A percentile compares a stretch with the other conserved stretches of the same genome.
Conservation (phyloP, 148 eudicot genomes). For the Camellia granthamiana region DNA sequence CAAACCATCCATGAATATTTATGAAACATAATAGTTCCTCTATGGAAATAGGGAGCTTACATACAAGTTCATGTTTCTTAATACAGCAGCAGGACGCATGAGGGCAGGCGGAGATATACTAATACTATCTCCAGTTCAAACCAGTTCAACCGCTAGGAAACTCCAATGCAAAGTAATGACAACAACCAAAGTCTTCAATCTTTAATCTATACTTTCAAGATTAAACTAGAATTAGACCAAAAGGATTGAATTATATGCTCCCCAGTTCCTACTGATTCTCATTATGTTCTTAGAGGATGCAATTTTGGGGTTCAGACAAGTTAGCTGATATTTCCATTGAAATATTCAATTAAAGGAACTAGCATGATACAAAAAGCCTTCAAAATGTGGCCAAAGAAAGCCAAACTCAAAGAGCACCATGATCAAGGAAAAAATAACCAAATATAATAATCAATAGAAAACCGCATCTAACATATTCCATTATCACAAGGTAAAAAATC, state of each 20-base stretch:
- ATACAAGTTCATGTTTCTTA: not conserved
- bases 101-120: not conserved
- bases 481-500: not conserved
- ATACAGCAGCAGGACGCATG: slow-evolving; percentile 3
- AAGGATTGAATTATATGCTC: not conserved
- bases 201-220: not conserved
- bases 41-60: not conserved
- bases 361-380: slow-evolving; percentile 8
- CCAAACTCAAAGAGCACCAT: not conserved
- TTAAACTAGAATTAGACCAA: not conserved
- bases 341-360: slow-evolving; percentile 3
- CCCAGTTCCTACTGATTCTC: not conserved
- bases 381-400: not conserved
- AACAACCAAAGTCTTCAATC: not conserved
- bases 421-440: not conserved
- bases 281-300: not conserved
- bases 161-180: not conserved
- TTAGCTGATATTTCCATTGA: not conserved
- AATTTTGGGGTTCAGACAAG: not conserved
- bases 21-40: not conserved
- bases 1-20: not conserved
- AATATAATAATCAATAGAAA: too few species aligned
- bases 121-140: not conserved
- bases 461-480: not conserved
- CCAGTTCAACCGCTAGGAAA: not conserved